These are phyloP conservation scores for Oryza longistaminata DNA, from an alignment of 176 grass and related monocot species.

Conservation along the genomic window DNA sequence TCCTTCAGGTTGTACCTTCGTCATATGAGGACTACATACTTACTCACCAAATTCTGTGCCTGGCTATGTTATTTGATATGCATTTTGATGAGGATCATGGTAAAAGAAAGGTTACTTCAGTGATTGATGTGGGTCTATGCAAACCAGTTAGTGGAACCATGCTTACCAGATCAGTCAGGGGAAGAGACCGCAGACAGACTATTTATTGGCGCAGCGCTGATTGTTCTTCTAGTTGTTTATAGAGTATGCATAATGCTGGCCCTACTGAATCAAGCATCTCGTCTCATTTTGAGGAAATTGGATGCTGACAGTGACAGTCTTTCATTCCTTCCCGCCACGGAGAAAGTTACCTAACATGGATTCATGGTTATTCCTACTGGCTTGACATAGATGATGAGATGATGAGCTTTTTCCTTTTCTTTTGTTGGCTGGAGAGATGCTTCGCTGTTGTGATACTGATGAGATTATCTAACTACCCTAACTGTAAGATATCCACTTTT, in stretches of 20 bases:
- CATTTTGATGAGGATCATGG: constrained; percentile 63
- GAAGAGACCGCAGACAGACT: constrained; percentile 82
- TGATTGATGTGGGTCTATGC: constrained; percentile 85
- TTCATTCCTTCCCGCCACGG: background rate
- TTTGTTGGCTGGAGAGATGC: background rate
- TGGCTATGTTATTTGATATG: constrained; percentile 87
- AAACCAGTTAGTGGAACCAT: constrained; percentile 76
- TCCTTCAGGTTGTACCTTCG: constrained; percentile 49
- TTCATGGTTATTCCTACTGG: background rate
- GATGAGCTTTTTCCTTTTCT: background rate
- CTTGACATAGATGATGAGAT: constrained; percentile 18
- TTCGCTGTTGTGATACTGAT: background rate
- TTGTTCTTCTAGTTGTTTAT: constrained; percentile 50
- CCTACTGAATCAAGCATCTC: constrained; percentile 1
- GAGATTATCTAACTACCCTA: background rate
- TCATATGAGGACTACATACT: constrained; percentile 65
- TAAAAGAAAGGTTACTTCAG: constrained; percentile 75
- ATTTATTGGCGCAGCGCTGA: constrained; percentile 70
- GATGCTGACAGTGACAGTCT: background rate
- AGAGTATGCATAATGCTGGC: background rate
- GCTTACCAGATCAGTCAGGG: constrained; percentile 81
- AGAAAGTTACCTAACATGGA: background rate
- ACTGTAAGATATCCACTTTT: background rate
- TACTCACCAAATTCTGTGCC: constrained; percentile 75
- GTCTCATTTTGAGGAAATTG: constrained; percentile 1